Conservation (phyloP, 139 green algal genomes). For the Nannochloris sp. region DNA sequence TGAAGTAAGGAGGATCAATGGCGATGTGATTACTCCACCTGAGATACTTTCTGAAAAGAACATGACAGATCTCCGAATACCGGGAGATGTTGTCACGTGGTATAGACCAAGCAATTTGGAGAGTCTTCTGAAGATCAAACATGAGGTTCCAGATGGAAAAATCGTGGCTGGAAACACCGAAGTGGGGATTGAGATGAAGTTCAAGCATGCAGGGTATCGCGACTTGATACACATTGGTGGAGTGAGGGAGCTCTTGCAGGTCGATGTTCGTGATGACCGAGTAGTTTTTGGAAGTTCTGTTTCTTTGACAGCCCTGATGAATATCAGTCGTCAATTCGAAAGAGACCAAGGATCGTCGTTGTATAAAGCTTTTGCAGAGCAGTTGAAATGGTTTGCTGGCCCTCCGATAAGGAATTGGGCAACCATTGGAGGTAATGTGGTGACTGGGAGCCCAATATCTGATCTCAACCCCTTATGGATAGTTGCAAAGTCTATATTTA, state of each 20-base stretch:
- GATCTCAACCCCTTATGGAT: constrained; percentile 93
- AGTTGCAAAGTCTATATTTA: constrained; percentile 45
- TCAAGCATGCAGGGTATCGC: constrained; percentile 77
- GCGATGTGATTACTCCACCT: no score
- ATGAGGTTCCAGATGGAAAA: constrained; percentile 44
- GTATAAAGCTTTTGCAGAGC: constrained; percentile 59
- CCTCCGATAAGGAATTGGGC: constrained; percentile 88
- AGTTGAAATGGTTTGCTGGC: constrained; percentile 83
- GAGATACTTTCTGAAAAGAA: no score
- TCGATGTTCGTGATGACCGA: constrained; percentile 34
- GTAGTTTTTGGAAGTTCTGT: constrained; percentile 65
- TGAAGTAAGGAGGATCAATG: no score
- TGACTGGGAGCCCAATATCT: constrained; percentile 84
- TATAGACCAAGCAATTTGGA: constrained; percentile 59
- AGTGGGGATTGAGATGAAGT: constrained; percentile 96
- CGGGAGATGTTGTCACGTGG: constrained; percentile 34
- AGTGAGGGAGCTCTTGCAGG: constrained; percentile 70
- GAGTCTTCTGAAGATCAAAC: constrained; percentile 68
- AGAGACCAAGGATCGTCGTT: constrained; percentile 30
- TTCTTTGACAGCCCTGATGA: constrained; percentile 64
- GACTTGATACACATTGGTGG: constrained; percentile 64
- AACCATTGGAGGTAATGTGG: constrained; percentile 84
- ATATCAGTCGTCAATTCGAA: constrained; percentile 20
- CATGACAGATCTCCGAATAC: constrained; percentile 23
- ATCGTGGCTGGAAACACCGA: constrained; percentile 92